Evolutionary conservation across 2,329 filamentous ascomycete species (phyloP), one percentile per base, ranked within the genome.

Genomic region (Pseudocercospora fijiensis): DNA sequence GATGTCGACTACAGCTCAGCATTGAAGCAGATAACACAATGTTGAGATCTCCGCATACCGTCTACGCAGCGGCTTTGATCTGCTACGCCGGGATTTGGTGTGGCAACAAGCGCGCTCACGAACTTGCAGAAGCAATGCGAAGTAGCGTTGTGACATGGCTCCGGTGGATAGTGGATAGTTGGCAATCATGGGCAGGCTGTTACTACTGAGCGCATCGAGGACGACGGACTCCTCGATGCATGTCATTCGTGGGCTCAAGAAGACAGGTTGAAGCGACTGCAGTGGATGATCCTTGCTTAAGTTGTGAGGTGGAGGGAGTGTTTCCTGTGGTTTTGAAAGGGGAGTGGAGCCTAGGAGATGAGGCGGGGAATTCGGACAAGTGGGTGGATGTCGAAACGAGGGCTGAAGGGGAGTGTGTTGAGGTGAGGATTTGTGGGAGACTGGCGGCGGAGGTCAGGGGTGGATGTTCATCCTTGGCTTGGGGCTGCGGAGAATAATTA

Each of bases 41-140:
- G 1, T 41, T 57, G 20, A 33, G 53, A 33, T 57, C 53, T 11
- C 33, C 53, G 7, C 30, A 13, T 1, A 57, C 53, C 1, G 18
- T 57, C 16, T 57, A 57, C 18, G 53, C 53, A 33, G 53, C 53
- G 5, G 53, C 27, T 37, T n/a, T 57, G 18, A 57, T 57, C 3
- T 57, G 53, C 27, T 57, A 57, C 20, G 28, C 53, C 10, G 53
- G 53, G 10, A 18, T 57, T n/a, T 57, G 53, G 53, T 57, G 53
- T 26, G 53, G 53, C 10, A 57, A 57, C 18, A 57, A 57, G 28
- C 53, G 53, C 53, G 27, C 53, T 10, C 41, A 37, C 53, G 53
- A 57, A n/a, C 28, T 57, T 3, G 53, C 27, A 3, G 53, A 57
- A 57, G 53, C 27, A 22, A 33, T 57, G 28, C 53, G 53, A 33